Conservation (phyloP, 2,329 filamentous ascomycete genomes). For the Graphilbum ipis-grandicollis region DNA sequence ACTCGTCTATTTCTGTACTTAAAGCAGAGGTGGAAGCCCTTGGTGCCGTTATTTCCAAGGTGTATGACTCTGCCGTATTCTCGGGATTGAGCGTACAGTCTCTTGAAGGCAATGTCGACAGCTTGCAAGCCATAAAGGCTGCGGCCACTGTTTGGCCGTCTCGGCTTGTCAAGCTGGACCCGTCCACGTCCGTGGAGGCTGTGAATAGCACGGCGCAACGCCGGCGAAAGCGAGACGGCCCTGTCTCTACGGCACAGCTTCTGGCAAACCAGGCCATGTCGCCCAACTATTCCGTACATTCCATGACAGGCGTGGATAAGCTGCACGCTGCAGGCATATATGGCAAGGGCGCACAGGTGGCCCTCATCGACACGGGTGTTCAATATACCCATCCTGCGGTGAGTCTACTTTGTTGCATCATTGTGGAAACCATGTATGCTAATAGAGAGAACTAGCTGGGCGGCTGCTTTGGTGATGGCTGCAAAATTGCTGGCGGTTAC, state of each 20-base stretch:
- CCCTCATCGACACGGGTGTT: slow-evolving; percentile 7
- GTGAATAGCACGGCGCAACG: no score
- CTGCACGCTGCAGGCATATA: slow-evolving; percentile 8
- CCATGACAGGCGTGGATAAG: slow-evolving; percentile 9
- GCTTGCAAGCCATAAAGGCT: slow-evolving; percentile 4
- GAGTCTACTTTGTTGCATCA: background rate
- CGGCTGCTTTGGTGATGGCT: slow-evolving; percentile 10
- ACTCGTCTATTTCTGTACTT: no score
- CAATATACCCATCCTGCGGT: slow-evolving; percentile 8
- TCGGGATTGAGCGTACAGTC: slow-evolving; percentile 9
- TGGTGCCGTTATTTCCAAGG: background rate
- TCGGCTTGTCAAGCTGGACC: slow-evolving; percentile 8
- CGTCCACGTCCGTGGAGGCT: slow-evolving; percentile 5
- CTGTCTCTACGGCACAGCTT: slow-evolving; percentile 3
- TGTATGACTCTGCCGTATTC: slow-evolving; percentile 7
- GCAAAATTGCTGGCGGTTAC: slow-evolving; percentile 11
- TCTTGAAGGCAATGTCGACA: slow-evolving; percentile 7
- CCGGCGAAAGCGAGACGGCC: no score
- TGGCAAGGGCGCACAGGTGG: slow-evolving; percentile 8
- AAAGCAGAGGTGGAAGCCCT: no score
- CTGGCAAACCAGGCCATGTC: no score
- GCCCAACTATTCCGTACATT: slow-evolving; percentile 4
- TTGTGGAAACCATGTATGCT: no score
- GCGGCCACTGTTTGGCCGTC: slow-evolving; percentile 11
- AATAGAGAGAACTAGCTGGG: slow-evolving; percentile 12